Percentiles rank a stretch among this genome's conserved stretches.
These are phyloP conservation scores for Neonectria ditissima DNA, from an alignment of 2,329 filamentous ascomycete species.

Conservation along the genomic window DNA sequence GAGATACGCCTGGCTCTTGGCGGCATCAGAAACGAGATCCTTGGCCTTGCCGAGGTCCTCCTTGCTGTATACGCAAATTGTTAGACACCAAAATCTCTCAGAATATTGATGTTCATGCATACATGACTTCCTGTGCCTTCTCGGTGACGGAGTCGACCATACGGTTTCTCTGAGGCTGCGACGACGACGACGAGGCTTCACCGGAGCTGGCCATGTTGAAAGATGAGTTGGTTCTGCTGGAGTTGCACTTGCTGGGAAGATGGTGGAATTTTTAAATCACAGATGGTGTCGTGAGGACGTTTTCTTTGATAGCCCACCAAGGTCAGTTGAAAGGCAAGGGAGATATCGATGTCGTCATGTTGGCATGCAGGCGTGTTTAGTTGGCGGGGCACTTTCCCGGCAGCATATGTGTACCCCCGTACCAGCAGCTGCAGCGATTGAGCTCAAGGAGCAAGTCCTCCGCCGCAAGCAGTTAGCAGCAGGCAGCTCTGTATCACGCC, in stretches of 20 bases:
- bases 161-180: constrained; percentile 44
- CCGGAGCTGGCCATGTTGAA: constrained; percentile 42
- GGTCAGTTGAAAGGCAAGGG: constrained; percentile 21
- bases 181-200: constrained; percentile 38
- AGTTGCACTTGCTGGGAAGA: neutral
- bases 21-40: constrained; percentile 73
- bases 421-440: neutral
- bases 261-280: no score
- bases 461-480: neutral
- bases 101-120: constrained; percentile 22
- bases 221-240: neutral
- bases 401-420: neutral
- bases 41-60: constrained; percentile 79
- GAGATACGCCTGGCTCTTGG: constrained; percentile 81
- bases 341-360: constrained; percentile 41
- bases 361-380: constrained; percentile 17
- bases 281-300: neutral
- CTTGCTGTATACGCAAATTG: constrained; percentile 54
- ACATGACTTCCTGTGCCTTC: constrained; percentile 65
- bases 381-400: constrained; percentile 7
- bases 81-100: constrained; percentile 15
- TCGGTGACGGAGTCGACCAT: constrained; percentile 55
- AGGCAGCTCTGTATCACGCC: neutral
- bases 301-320: neutral
- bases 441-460: constrained; percentile 10